A percentile compares a stretch with the other conserved stretches of the same genome.
These are phyloP conservation scores for Antitrichia curtipendula DNA, from an alignment of 225 moss, liverwort and hornwort genomes.

Conservation along the genomic window DNA sequence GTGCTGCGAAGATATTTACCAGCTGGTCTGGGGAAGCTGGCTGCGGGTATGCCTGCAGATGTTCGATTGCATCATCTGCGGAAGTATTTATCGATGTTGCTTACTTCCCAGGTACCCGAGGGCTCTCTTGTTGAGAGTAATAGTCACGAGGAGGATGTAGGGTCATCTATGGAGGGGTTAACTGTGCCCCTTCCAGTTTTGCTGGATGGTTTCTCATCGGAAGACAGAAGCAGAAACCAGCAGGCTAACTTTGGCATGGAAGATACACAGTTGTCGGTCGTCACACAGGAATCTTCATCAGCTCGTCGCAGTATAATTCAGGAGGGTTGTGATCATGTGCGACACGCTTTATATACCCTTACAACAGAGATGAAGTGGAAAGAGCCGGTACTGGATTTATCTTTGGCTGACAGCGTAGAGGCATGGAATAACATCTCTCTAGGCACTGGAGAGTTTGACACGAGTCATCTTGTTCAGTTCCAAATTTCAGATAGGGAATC, in stretches of 20 bases:
- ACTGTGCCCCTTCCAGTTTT: constrained; percentile 38
- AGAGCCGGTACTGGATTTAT: constrained; percentile 12
- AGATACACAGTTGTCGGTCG: background rate
- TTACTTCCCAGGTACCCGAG: constrained; percentile 1
- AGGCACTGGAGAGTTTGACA: background rate
- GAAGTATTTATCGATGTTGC: constrained; percentile 28
- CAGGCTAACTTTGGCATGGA: background rate
- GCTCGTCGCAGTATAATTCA: constrained; percentile 19
- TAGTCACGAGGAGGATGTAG: background rate
- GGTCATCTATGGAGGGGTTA: background rate
- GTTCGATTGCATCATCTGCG: background rate
- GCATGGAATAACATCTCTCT: constrained; percentile 19
- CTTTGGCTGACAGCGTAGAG: constrained; percentile 44
- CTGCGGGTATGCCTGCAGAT: constrained; percentile 54
- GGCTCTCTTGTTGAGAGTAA: background rate
- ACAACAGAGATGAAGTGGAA: constrained; percentile 1
- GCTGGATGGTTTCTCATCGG: background rate
- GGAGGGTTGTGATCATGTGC: constrained; percentile 30
- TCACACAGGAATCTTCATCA: background rate
- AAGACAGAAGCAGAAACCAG: background rate
- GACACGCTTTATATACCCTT: constrained; percentile 13
- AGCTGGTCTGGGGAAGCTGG: constrained; percentile 12
- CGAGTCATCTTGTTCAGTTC: constrained; percentile 24
- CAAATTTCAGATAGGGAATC: constrained; percentile 7
- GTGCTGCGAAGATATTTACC: constrained; percentile 52